A percentile compares a stretch with the other conserved stretches of the same genome.
Conservation (phyloP, 202 grass and related monocot species). For the Cymbopogon flexuosus region DNA sequence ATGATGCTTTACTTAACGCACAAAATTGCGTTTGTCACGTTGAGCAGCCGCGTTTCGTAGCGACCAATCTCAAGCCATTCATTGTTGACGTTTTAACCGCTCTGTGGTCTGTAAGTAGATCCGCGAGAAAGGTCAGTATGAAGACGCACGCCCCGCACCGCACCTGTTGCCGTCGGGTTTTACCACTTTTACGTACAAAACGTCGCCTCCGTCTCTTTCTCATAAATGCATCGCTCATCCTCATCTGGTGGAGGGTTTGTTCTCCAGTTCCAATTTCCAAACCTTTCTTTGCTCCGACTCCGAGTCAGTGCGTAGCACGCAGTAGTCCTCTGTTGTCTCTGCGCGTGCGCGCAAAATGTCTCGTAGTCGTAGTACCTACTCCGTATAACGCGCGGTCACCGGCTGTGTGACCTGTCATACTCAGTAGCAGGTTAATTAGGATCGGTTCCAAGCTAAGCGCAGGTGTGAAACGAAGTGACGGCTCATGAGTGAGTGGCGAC, state of each 20-base stretch:
- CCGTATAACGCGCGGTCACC: too few relatives aligned
- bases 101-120: not conserved
- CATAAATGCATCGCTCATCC: constrained; percentile 17
- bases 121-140: not conserved
- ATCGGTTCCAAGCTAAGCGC: not conserved
- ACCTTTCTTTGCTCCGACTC: not conserved
- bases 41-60: constrained; percentile 3
- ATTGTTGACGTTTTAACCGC: constrained; percentile 8
- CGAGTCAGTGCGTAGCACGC: not conserved
- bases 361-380: not conserved
- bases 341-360: not conserved
- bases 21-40: not conserved
- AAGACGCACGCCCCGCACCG: not conserved
- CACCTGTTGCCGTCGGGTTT: not conserved
- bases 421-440: too few relatives aligned
- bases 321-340: not conserved
- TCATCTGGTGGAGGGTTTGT: not conserved
- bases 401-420: too few relatives aligned
- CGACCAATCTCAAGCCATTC: not conserved
- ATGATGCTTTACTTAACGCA: not conserved
- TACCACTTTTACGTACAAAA: not conserved
- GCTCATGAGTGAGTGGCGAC: not conserved
- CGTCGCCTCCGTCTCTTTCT: not conserved
- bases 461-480: not conserved
- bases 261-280: too few relatives aligned